A percentile compares a stretch with the other conserved stretches of the same genome.
Conservation (phyloP, 2,329 filamentous ascomycete species). For the Cryphonectria nitschkei region DNA sequence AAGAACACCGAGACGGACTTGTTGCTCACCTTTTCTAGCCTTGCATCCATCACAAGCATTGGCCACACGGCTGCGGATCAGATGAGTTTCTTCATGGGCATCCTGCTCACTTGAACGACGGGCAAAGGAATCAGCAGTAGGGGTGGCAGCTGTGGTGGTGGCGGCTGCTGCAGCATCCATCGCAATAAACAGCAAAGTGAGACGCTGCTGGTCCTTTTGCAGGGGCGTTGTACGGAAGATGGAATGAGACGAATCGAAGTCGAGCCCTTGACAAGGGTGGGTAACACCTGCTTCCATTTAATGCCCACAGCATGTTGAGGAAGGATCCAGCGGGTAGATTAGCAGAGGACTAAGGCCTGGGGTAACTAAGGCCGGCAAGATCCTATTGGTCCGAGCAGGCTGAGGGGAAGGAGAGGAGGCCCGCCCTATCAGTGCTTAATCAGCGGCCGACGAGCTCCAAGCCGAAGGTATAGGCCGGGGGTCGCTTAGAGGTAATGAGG, state of each 20-base stretch:
- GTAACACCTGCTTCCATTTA: background rate
- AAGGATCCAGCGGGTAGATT: too few relatives aligned
- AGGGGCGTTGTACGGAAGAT: background rate
- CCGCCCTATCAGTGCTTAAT: background rate
- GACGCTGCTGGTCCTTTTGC: background rate
- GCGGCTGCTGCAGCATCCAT: conserved; percentile 6
- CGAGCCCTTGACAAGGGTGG: background rate
- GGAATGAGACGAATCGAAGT: background rate
- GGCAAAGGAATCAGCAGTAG: background rate
- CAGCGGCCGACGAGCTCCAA: too few relatives aligned
- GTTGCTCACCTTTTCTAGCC: conserved; percentile 47
- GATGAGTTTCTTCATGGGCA: conserved; percentile 19
- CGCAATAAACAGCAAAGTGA: background rate
- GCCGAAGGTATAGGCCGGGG: too few relatives aligned
- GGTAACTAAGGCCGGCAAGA: too few relatives aligned
- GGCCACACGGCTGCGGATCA: conserved; percentile 46
- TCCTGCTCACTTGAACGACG: conserved; percentile 9
- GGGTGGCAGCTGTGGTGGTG: background rate
- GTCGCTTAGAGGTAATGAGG: background rate
- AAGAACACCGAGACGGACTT: background rate
- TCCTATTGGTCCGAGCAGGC: background rate
- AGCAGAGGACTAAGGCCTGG: too few relatives aligned
- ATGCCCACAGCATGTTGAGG: background rate
- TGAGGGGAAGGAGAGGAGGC: background rate
- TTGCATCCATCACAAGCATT: conserved; percentile 61